Evolutionary conservation across 1,139 yeast genomes (phyloP), one percentile per base, ranked within the genome.

Genomic region (Sugiyamaella pinicola): DNA sequence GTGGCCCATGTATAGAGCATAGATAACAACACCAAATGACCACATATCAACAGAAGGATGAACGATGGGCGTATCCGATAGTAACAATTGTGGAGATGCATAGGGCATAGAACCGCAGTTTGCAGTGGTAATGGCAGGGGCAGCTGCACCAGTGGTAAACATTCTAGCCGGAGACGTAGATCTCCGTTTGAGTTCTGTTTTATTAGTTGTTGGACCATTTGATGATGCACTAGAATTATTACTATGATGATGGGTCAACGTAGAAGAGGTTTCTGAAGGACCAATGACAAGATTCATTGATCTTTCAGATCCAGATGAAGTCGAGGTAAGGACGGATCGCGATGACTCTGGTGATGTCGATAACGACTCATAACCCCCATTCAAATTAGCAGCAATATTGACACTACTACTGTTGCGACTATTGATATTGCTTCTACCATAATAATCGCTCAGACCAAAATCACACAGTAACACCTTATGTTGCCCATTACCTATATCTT

Each of bases 71-170:
- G 87, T 87, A 24, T 78, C 74, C 0, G 87, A 84, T 38, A 76
- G 73, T 49, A 90, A 73, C 31, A 89, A 74, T 65, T 91, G 96
- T 0, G 98, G 98, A 0, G 96, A 80, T 0, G 96, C 96, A 66
- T 89, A 91, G 0, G 97, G 97, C 37, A 91, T 74, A 1, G 96
- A 89, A 0, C 98, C 98, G 54, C 89, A 87, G 64, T 72, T 61
- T 24, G 63, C 56, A 26, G 64, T 52, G 28, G 34, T 42, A n/a
- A 31, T 21, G 28, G 28, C 13, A 10, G 46, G 12, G 28, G 28
- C 13, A 10, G 46, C 18, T 12, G 46, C 37, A n/a, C 46, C 46
- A 57, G 31, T 18, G 51, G 47, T 22, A 10, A 34, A 44, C 26
- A 44, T 15, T 22, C 47, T 10, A 9, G 40, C 39, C 2, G 40